A percentile compares a stretch with the other conserved stretches of the same genome.
These are phyloP conservation scores for Lactifluus volemus DNA, from an alignment of 768 basidiomycete species.

Conservation along the genomic window DNA sequence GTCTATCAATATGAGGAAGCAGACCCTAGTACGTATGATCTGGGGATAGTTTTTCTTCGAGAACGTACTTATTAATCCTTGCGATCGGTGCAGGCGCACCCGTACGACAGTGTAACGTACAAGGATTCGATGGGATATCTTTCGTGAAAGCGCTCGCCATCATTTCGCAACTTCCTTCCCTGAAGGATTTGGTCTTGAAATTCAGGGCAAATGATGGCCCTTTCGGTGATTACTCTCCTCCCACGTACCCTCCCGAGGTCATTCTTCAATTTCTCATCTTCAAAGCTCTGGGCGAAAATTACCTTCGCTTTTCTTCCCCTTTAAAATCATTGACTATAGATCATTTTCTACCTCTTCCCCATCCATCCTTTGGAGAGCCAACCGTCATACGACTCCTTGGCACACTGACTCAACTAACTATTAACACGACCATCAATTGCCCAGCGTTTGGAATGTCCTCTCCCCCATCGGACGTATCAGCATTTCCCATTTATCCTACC, in stretches of 20 bases:
- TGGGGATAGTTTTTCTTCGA: not conserved
- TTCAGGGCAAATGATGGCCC: not conserved
- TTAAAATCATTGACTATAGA: constrained; percentile 1
- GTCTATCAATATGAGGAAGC: constrained; percentile 4
- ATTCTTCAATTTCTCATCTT: constrained; percentile 9
- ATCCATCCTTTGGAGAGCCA: not conserved
- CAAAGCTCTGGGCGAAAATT: not conserved
- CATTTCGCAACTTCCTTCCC: not conserved
- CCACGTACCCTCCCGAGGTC: not conserved
- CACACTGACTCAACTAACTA: not conserved
- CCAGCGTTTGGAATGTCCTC: not conserved
- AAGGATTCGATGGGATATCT: not conserved
- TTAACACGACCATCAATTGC: not conserved
- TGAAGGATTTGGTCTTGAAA: not conserved
- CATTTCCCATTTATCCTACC: not conserved
- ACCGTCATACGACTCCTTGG: not conserved
- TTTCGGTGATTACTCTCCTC: not conserved
- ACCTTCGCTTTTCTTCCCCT: not conserved
- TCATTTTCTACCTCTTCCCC: not conserved
- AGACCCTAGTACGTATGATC: not conserved
- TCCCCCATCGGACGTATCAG: not conserved
- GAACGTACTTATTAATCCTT: not conserved
- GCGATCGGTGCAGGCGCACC: not conserved
- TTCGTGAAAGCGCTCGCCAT: not conserved
- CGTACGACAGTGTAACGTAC: not conserved